Conservation (phyloP, 2,329 filamentous ascomycete species). For the Fusarium sp. region DNA sequence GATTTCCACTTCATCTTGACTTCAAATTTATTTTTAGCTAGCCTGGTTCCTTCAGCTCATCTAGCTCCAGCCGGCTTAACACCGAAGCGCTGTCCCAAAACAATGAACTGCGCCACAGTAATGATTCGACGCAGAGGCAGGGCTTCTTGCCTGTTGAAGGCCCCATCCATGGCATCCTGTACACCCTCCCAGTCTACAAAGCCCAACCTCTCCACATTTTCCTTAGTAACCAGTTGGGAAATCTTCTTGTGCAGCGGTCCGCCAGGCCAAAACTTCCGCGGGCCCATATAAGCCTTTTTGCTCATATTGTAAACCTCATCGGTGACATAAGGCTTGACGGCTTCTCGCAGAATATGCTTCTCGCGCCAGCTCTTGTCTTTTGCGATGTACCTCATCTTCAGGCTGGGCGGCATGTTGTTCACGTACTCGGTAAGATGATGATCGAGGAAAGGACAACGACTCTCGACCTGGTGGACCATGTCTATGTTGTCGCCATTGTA, state of each 20-base stretch:
- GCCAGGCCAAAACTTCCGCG: slow-evolving; percentile 3
- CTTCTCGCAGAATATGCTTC: slow-evolving; percentile 5
- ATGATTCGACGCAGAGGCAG: background rate
- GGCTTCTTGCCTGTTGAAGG: background rate
- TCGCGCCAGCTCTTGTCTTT: slow-evolving; percentile 5
- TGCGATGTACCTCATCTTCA: slow-evolving; percentile 4
- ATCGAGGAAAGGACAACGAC: slow-evolving; percentile 9
- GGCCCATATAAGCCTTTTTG: slow-evolving; percentile 13
- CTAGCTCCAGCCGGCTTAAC: background rate
- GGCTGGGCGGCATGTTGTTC: slow-evolving; percentile 3
- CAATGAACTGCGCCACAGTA: slow-evolving; percentile 6
- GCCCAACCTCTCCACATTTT: background rate
- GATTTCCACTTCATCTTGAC: too few species aligned
- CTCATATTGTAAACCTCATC: slow-evolving; percentile 16
- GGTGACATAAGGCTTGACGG: slow-evolving; percentile 4
- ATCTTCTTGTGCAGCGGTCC: slow-evolving; percentile 6
- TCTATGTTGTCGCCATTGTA: slow-evolving; percentile 13
- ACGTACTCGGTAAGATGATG: slow-evolving; percentile 9
- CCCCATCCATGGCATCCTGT: background rate
- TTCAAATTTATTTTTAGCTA: too few species aligned
- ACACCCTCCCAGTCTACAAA: slow-evolving; percentile 5
- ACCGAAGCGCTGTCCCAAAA: slow-evolving; percentile 1
- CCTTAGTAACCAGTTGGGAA: background rate
- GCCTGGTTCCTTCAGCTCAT: too few species aligned
- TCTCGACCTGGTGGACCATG: slow-evolving; percentile 11